Base-by-base conservation (phyloP, 2,329 filamentous ascomycete species). In the Sarocladium brachiariae region DNA sequence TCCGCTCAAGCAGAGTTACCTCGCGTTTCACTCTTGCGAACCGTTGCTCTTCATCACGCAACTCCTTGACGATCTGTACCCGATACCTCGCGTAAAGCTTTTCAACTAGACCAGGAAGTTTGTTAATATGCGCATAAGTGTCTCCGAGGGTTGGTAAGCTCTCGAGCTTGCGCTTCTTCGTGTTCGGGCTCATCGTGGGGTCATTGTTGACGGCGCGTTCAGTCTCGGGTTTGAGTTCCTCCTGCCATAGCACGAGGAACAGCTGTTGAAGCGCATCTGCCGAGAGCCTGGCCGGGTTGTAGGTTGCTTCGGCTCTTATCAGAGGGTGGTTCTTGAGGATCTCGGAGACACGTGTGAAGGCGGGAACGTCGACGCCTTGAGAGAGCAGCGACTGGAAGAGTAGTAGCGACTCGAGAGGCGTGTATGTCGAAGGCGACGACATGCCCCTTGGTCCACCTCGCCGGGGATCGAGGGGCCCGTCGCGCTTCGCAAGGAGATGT, bases 371-470 rank as follows among this genome's bases (percentile, higher is more conserved):
- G 57, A 83, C 73, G 63, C 86, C 86, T 67, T 87, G 77, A 58
- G 75, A 74, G 58, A 83, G 77, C 56, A 95, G 77, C 54, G 84
- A 85, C 70, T 92, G 88, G 71, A 93, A 92, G 62, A 95, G 78
- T 58, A 93, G 80, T 55, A 95, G 78, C 63, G 85, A 87, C 77
- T 95, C 90, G 74, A 95, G 86, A 59, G 85, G 81, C 64, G 89
- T 92, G 70, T 93, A 91, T 62, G 77, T 74, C 63, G 81, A 76
- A 68, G 70, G 66, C 14, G 19, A 25, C 13, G 73, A 77, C 76
- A 80, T 80, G 67, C 73, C 75, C 72, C 73, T 65, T 64, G 67
- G 68, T 70, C 69, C 72, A 63, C 75, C 74, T 77, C 75, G 75
- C 71, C 72, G 71, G 69, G 68, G 67, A 69, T 76, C 74, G 74